These are phyloP conservation scores for Rhizoclosmatium globosum DNA, from an alignment of 192 early-diverging fungal genomes.

Conservation along the genomic window DNA sequence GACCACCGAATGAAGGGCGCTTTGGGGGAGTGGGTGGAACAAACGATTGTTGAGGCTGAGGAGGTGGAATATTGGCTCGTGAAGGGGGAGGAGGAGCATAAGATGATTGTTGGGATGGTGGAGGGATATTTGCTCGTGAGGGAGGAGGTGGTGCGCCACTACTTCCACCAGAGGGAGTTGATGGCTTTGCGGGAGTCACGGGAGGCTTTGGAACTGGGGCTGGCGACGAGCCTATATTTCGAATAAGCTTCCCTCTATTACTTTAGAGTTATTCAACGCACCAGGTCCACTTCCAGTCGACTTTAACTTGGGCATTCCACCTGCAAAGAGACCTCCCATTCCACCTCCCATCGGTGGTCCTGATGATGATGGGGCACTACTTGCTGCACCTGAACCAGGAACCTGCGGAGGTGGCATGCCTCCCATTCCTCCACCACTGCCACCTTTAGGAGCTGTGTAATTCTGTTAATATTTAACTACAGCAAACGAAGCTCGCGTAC, in stretches of 20 bases:
- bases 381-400: conserved; percentile 34
- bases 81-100: conserved; percentile 23
- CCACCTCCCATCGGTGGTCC: conserved; percentile 32
- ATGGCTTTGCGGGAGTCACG: conserved; percentile 9
- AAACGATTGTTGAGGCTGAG: neutral
- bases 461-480: neutral
- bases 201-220: conserved; percentile 10
- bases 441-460: conserved; percentile 41
- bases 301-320: conserved; percentile 66
- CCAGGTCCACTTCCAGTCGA: conserved; percentile 42
- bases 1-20: conserved; percentile 18
- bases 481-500: conserved; percentile 29
- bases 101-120: conserved; percentile 19
- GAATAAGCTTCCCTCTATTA: too few species aligned
- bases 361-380: conserved; percentile 24
- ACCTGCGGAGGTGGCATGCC: conserved; percentile 37
- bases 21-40: conserved; percentile 1
- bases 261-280: neutral
- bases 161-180: too few species aligned
- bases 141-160: conserved; percentile 18
- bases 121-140: conserved; percentile 33
- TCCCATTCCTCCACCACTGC: conserved; percentile 32
- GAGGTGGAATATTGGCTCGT: neutral
- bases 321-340: conserved; percentile 64
- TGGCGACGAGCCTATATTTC: conserved; percentile 10